These are phyloP conservation scores for Spirogloea muscicola DNA, from an alignment of 139 green algal species.

Conservation along the genomic window DNA sequence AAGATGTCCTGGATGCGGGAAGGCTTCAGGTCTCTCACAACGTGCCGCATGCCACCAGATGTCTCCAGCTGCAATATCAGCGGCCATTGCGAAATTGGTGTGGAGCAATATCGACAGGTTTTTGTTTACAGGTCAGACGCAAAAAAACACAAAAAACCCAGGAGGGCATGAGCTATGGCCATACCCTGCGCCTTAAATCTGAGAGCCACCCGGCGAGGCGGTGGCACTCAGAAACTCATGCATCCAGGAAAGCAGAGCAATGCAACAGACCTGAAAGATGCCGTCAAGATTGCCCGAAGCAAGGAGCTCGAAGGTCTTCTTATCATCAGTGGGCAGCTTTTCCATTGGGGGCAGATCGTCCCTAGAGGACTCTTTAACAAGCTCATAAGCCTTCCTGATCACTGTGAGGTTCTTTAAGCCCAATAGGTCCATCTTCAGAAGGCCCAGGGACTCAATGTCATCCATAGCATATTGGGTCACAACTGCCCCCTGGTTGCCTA, in stretches of 20 bases:
- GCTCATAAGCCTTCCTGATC: not conserved
- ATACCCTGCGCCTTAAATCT: no score
- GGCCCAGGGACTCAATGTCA: conserved; percentile 17
- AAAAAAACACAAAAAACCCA: not conserved
- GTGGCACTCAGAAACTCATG: no score
- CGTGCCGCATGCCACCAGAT: conserved; percentile 19
- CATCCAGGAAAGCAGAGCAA: no score
- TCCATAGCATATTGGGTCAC: conserved; percentile 40
- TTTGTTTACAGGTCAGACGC: not conserved
- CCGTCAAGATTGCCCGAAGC: conserved; percentile 18
- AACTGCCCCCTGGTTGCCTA: conserved; percentile 4
- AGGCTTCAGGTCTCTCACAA: conserved; percentile 12
- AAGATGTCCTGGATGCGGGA: conserved; percentile 36
- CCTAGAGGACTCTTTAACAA: conserved; percentile 1
- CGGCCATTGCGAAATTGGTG: not conserved
- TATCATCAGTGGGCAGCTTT: conserved; percentile 6
- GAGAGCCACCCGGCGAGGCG: no score
- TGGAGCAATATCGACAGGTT: not conserved
- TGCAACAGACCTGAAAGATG: conserved; percentile 21
- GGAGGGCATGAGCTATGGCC: no score
- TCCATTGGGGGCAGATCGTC: conserved; percentile 16
- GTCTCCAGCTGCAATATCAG: conserved; percentile 25
- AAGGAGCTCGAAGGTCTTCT: conserved; percentile 11
- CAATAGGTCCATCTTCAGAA: conserved; percentile 38
- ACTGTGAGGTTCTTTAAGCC: conserved; percentile 21